Evolutionary conservation across 306 rosid species (phyloP), one percentile per base, ranked within the genome.

Genomic region (Medicago truncatula): DNA sequence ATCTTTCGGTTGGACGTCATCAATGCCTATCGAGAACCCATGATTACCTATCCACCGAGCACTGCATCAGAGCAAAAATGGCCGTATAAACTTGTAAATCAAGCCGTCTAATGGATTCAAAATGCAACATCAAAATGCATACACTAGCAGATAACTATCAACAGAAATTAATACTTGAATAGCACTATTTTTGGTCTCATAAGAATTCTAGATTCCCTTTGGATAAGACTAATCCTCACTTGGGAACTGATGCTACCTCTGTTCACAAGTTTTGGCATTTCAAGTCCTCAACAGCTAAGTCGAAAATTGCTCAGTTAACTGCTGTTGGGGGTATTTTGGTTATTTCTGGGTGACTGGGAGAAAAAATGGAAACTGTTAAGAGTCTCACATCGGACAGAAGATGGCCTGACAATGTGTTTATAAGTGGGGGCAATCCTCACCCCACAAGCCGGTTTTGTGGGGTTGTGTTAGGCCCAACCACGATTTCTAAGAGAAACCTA

Each of bases 21-120:
- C 97, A 80, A 94, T 90, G 70, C 98, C 98, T 77, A 94, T 91
- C 17, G 98, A 85, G 89, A 94, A 94, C 67, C 98, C 98, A 74
- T 89, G 97, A 79, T 94, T 94, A 60, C 98, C 98, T 60, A 94
- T 92, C 98, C 98, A 94, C 28, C 95, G 92, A 8, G 98, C 98
- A 90, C 98, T 94, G 87, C 88, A 83, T 80, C 69, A 71, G 60
- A 78, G 78, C 20, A 76, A 69, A 67, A 61, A 49, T 16, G 54
- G 67, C 77, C 73, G 75, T 68, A 78, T 70, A 40, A 80, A 34
- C 61, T 39, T 41, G 52, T 70, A 62, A 78, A 71, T 67, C 64
- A 46, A 62, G 47, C 59, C 67, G 52, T 61, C 65, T 61, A 75
- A 14, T 34, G 40, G 52, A 68, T 8, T 76, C 60, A 64, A 59